phyloP scores from a whole-genome alignment of 202 grass and related monocot genomes.

The Saccharum hybrid region DNA sequence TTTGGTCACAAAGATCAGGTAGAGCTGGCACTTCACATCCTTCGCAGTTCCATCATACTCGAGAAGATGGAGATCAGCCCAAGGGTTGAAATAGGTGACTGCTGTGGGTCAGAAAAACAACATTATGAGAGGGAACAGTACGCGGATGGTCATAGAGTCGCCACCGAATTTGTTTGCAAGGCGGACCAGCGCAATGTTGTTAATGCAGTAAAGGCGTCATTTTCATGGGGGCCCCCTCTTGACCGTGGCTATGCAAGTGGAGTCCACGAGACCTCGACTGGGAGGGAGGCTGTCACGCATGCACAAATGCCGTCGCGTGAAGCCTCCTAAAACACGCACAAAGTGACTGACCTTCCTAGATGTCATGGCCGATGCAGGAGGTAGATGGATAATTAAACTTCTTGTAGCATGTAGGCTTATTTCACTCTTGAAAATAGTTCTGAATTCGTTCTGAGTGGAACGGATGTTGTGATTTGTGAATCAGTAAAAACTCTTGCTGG shows the following conservation, averaged over 20 bases:
- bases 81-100: not conserved
- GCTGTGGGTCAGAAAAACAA: not conserved
- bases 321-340: not conserved
- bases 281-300: too few relatives aligned
- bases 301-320: not conserved
- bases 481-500: not conserved
- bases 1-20: conserved; percentile 29
- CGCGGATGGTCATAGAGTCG: not conserved
- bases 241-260: not conserved
- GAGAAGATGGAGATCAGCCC: conserved; percentile 27
- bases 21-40: conserved; percentile 33
- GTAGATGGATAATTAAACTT: not conserved
- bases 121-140: not conserved
- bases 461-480: not conserved
- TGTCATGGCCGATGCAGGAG: not conserved
- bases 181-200: not conserved
- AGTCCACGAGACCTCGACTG: not conserved
- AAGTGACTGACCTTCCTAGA: too few relatives aligned
- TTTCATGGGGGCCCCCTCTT: not conserved
- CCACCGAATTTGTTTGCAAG: not conserved
- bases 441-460: not conserved
- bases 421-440: not conserved
- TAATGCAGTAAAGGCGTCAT: not conserved
- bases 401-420: not conserved
- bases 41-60: not conserved